Conservation (phyloP, 139 green algal genomes). For the Closterium sp. region DNA sequence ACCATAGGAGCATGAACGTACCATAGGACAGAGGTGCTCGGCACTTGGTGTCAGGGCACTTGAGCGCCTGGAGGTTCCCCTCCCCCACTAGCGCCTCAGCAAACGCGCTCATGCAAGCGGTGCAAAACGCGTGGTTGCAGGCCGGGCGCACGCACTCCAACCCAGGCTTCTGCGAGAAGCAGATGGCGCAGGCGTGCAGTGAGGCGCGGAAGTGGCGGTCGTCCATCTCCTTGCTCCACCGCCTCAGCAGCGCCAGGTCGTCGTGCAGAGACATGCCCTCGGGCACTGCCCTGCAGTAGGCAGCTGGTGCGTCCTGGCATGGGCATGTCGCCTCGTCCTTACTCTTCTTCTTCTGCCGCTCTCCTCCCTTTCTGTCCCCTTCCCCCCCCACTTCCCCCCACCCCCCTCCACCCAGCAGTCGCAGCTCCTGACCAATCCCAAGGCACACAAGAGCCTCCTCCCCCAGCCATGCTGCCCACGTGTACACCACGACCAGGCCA, state of each 20-base stretch:
- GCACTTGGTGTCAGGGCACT: slow-evolving; percentile 71
- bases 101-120: slow-evolving; percentile 62
- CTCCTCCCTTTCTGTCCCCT: not conserved
- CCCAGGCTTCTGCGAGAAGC: slow-evolving; percentile 34
- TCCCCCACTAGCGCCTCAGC: slow-evolving; percentile 59
- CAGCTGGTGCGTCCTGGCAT: not conserved
- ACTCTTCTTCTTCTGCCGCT: not conserved
- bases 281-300: slow-evolving; percentile 1
- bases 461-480: not conserved
- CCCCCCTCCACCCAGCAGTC: not conserved
- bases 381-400: not conserved
- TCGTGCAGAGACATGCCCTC: slow-evolving; percentile 23
- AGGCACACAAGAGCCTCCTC: not conserved
- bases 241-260: slow-evolving; percentile 8
- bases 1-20: too few species aligned
- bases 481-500: not conserved
- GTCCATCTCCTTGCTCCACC: slow-evolving; percentile 26
- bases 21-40: slow-evolving; percentile 51
- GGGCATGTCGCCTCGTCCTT: too few species aligned
- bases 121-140: slow-evolving; percentile 78
- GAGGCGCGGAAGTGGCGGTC: slow-evolving; percentile 2
- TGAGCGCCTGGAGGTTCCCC: slow-evolving; percentile 63
- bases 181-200: slow-evolving; percentile 36
- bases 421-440: not conserved
- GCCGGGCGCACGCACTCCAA: slow-evolving; percentile 23